Percentiles rank a stretch among this genome's conserved stretches.
These are phyloP conservation scores for Carex pumila DNA, from an alignment of 176 grass and related monocot genomes.

Conservation along the genomic window DNA sequence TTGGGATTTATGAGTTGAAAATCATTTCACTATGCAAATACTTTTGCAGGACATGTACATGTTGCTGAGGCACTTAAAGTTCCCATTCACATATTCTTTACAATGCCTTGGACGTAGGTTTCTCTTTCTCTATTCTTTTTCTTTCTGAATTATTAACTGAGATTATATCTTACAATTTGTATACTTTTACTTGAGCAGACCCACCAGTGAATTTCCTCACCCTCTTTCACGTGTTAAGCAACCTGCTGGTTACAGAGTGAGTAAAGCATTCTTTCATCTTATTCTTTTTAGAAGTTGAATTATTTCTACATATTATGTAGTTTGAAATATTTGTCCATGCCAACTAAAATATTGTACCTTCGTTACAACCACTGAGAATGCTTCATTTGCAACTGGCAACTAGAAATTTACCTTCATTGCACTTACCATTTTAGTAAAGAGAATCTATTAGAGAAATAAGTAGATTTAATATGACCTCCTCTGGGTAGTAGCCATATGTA, in stretches of 20 bases:
- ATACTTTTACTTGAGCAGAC: conserved; percentile 32
- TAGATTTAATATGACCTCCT: background rate
- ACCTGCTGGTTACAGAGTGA: conserved; percentile 73
- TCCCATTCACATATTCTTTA: conserved; percentile 86
- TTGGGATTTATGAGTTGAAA: conserved; percentile 10
- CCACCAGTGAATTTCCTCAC: conserved; percentile 74
- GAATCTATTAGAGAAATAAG: background rate
- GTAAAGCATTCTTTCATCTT: conserved; percentile 9
- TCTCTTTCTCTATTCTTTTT: background rate
- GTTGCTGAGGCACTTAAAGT: conserved; percentile 70
- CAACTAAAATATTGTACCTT: background rate
- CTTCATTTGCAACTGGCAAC: background rate
- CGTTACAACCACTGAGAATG: background rate
- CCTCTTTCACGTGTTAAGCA: conserved; percentile 77
- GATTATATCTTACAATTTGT: conserved; percentile 3
- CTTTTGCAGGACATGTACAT: conserved; percentile 63
- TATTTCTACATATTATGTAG: background rate
- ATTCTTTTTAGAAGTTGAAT: background rate
- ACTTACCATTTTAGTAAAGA: background rate
- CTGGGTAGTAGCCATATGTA: background rate
- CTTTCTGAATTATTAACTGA: background rate
- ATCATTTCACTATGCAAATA: conserved; percentile 28
- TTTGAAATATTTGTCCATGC: background rate
- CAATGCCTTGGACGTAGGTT: conserved; percentile 75
- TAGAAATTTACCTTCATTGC: background rate